phyloP scores from a whole-genome alignment of 768 basidiomycete species.

The Mycena venus region DNA sequence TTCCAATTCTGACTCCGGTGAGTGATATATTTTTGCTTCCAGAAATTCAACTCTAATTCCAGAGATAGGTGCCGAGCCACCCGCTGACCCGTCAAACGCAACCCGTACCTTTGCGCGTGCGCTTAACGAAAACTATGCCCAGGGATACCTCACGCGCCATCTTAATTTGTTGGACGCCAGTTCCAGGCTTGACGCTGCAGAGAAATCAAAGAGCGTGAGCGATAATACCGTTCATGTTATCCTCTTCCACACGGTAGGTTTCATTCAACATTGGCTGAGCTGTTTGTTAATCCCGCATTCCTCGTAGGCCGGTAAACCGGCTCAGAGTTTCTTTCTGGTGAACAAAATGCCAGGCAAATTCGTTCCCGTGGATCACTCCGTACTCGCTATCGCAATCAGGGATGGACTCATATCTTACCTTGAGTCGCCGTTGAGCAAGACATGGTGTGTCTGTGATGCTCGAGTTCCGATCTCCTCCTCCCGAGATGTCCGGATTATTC shows the following conservation, averaged over 20 bases:
- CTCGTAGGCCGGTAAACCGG: neutral
- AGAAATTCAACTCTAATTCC: no score
- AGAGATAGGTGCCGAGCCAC: no score
- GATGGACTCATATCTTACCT: neutral
- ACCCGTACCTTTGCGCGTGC: neutral
- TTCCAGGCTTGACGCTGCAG: neutral
- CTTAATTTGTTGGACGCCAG: neutral
- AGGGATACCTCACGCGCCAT: neutral
- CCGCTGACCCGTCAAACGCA: no score
- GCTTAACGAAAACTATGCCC: neutral
- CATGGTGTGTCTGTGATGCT: neutral
- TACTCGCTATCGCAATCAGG: neutral
- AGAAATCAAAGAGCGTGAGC: neutral
- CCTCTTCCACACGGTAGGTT: neutral
- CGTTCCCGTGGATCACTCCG: neutral
- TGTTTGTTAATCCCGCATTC: no score
- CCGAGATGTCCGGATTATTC: neutral
- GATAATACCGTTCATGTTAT: neutral
- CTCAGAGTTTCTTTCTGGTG: neutral
- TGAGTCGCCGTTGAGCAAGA: neutral
- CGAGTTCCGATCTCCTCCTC: neutral
- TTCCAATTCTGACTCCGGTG: neutral
- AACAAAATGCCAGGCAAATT: neutral
- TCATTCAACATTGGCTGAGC: neutral
- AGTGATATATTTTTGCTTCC: no score